phyloP scores from a whole-genome alignment of 176 grass and related monocot genomes.

The Tillandsia fasciculata region DNA sequence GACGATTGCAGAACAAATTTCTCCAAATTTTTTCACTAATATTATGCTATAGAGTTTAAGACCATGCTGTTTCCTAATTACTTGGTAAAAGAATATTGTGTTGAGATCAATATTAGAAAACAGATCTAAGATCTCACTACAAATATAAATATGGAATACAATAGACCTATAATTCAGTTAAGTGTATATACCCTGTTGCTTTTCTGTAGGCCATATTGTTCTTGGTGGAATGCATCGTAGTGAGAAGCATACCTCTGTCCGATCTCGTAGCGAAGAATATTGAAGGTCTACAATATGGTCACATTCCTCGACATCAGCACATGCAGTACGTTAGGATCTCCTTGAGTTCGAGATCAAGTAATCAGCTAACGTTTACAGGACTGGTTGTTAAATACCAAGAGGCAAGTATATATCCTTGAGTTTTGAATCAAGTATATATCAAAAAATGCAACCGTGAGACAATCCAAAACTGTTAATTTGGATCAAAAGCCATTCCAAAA shows the following conservation, averaged over 20 bases:
- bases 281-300: constrained; percentile 14
- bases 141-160: not conserved
- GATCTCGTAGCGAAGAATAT: constrained; percentile 18
- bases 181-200: constrained; percentile 21
- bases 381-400: too few relatives aligned
- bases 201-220: constrained; percentile 13
- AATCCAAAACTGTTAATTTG: too few relatives aligned
- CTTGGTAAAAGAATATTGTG: not conserved
- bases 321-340: not conserved
- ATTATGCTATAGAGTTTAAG: not conserved
- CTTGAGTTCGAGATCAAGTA: not conserved
- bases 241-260: constrained; percentile 24
- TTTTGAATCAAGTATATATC: too few relatives aligned
- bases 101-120: not conserved
- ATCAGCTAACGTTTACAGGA: not conserved
- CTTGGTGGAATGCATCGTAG: constrained; percentile 18
- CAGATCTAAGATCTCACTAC: not conserved
- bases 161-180: not conserved
- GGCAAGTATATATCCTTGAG: too few relatives aligned
- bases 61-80: not conserved
- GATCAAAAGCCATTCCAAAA: too few relatives aligned
- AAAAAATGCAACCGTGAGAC: too few relatives aligned
- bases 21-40: not conserved
- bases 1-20: not conserved
- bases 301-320: not conserved